These are phyloP conservation scores for Boletus fagicola DNA, from an alignment of 768 basidiomycete species.

Conservation along the genomic window DNA sequence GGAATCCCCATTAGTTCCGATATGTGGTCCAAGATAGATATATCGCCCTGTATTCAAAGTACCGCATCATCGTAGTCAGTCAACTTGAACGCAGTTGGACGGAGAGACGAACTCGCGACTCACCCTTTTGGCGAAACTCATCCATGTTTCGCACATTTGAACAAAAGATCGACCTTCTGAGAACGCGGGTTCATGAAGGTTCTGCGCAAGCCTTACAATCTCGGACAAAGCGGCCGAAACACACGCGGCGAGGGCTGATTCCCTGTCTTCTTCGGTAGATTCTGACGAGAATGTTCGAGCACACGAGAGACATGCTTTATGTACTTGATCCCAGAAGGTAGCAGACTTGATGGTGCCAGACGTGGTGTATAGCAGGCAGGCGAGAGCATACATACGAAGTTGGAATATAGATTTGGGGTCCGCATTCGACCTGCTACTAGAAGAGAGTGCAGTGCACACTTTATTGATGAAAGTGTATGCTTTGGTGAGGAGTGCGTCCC, in stretches of 20 bases:
- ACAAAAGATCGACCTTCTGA: constrained; percentile 52
- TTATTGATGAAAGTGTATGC: constrained; percentile 53
- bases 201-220: constrained; percentile 42
- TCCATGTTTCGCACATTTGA: constrained; percentile 71
- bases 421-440: constrained; percentile 14
- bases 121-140: constrained; percentile 63
- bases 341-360: constrained; percentile 46
- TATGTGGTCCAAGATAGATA: constrained; percentile 47
- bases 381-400: constrained; percentile 44
- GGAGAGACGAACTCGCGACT: not conserved
- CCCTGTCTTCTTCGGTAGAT: constrained; percentile 25
- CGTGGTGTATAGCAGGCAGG: constrained; percentile 48
- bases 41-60: constrained; percentile 42
- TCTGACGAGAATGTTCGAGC: constrained; percentile 21
- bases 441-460: constrained; percentile 31
- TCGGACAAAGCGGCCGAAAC: constrained; percentile 46
- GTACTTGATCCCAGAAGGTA: constrained; percentile 70
- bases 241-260: constrained; percentile 24
- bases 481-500: constrained; percentile 58
- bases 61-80: not conserved
- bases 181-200: constrained; percentile 39
- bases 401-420: constrained; percentile 31
- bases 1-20: constrained; percentile 37
- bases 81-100: not conserved
- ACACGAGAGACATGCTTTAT: constrained; percentile 45